Base-by-base conservation (phyloP, 768 basidiomycete genomes). In the Trametes cingulata region DNA sequence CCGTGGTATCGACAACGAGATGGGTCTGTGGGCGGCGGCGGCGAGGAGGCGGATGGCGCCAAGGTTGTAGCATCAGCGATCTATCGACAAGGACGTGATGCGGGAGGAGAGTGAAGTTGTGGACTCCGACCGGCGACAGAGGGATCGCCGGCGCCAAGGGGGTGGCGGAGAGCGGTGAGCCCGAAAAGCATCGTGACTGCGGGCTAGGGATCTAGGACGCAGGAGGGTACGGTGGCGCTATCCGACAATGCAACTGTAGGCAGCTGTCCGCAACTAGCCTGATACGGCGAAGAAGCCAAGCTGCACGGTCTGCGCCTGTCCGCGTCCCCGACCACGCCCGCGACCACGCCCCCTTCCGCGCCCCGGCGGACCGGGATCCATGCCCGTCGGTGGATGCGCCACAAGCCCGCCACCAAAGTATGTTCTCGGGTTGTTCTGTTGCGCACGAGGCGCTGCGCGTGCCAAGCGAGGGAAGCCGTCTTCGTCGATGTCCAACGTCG, bases 301-400 rank as follows among this genome's bases (percentile, higher is more conserved):
- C 19, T 22, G 43, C 10, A 54, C 52, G 13, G 36, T 22, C n/a
- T 40, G 39, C 1, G 52, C 27, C 20, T 43, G 27, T 3, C 29
- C 29, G 7, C 41, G 41, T 6, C 54, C 60, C 10, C 58, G 58
- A 1, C 60, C 58, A 13, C 58, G 51, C 3, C 58, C 58, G 7
- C 58, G 52, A 19, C 52, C 56, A 27, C 59, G 36, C 6, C 56
- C 56, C n/a, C 51, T 56, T 2, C 61, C 61, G 12, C 54, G 45
- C 3, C 41, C 53, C 0, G 1, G 36, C 8, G 15, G n/a, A n/a
- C n/a, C n/a, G 39, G 39, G 24, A 6, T 35, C 35, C 2, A 22
- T 2, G 9, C 36, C n/a, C n/a, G 45, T 3, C 15, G 24, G 33
- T 1, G 22, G 24, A 20, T 56, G 54, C 8, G 45, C 35, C 9